Evolutionary conservation across 2,329 filamentous ascomycete species (phyloP).

Genomic region (Boeremia exigua): DNA sequence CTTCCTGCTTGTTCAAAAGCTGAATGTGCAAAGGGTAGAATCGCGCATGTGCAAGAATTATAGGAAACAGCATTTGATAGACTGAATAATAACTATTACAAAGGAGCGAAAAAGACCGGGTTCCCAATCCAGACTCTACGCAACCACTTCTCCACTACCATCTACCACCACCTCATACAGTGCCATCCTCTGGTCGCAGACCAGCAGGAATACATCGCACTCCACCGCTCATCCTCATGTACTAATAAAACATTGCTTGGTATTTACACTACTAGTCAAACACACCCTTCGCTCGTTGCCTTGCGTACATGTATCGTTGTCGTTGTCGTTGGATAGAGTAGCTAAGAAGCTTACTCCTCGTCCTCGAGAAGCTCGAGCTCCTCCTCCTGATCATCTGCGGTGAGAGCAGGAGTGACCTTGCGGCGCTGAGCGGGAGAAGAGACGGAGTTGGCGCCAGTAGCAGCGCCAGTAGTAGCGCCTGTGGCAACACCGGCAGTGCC

Average conservation of each 20-base stretch:
- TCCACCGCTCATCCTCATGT: background rate
- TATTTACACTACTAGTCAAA: background rate
- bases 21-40: background rate
- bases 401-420: constrained; percentile 27
- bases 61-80: constrained; percentile 5
- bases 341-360: constrained; percentile 20
- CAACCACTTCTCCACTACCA: constrained; percentile 11
- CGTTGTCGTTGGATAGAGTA: constrained; percentile 5
- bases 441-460: constrained; percentile 9
- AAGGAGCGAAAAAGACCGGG: constrained; percentile 28
- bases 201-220: constrained; percentile 10
- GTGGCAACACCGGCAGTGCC: constrained; percentile 15
- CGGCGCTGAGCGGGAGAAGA: constrained; percentile 17
- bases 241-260: constrained; percentile 6
- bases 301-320: background rate
- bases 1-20: background rate
- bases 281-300: constrained; percentile 1
- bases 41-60: background rate
- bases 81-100: constrained; percentile 12
- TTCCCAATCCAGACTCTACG: constrained; percentile 30
- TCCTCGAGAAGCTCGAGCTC: constrained; percentile 35
- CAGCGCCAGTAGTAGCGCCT: constrained; percentile 1
- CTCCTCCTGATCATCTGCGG: constrained; percentile 46
- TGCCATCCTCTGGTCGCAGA: constrained; percentile 11
- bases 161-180: constrained; percentile 1